These are phyloP conservation scores for Wickerhamomyces chambardii DNA, from an alignment of 805 yeast species.

Conservation along the genomic window DNA sequence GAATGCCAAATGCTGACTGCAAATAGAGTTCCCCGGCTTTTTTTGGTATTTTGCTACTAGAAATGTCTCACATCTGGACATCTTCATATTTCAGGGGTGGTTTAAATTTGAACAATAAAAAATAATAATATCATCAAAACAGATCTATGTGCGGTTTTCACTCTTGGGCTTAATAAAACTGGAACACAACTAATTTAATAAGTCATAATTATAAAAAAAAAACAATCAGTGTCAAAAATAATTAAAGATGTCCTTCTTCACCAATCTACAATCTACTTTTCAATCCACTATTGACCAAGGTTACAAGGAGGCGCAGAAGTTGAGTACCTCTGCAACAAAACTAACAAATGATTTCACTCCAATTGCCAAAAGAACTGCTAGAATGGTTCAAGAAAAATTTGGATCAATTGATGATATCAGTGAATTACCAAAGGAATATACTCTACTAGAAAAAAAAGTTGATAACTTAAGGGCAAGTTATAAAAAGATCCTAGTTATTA, in stretches of 20 bases:
- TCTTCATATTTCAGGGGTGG: too few relatives aligned
- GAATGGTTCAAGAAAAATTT: slow-evolving; percentile 52
- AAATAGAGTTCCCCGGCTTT: too few relatives aligned
- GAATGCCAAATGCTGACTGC: too few relatives aligned
- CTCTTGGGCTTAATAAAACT: too few relatives aligned
- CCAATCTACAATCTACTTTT: slow-evolving; percentile 14
- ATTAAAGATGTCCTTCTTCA: slow-evolving; percentile 19
- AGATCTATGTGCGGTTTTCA: too few relatives aligned
- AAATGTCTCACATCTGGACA: too few relatives aligned
- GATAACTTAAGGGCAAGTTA: slow-evolving; percentile 57
- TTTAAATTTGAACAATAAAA: too few relatives aligned
- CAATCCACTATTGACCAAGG: slow-evolving; percentile 17
- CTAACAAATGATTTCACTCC: slow-evolving; percentile 39
- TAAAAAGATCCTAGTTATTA: slow-evolving; percentile 38
- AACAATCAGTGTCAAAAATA: too few relatives aligned
- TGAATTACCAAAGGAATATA: slow-evolving; percentile 68
- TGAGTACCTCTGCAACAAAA: slow-evolving; percentile 5
- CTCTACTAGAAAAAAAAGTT: slow-evolving; percentile 55
- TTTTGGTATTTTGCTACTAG: too few relatives aligned
- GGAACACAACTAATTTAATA: too few relatives aligned
- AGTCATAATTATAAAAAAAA: too few relatives aligned
- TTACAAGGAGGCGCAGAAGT: slow-evolving; percentile 26
- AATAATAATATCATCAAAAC: too few relatives aligned
- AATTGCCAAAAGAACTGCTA: slow-evolving; percentile 48
- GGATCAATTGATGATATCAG: slow-evolving; percentile 60